Evolutionary conservation across 305 asterid genomes (phyloP), one percentile per base, ranked within the genome.

Genomic region (Fraxinus ornus): DNA sequence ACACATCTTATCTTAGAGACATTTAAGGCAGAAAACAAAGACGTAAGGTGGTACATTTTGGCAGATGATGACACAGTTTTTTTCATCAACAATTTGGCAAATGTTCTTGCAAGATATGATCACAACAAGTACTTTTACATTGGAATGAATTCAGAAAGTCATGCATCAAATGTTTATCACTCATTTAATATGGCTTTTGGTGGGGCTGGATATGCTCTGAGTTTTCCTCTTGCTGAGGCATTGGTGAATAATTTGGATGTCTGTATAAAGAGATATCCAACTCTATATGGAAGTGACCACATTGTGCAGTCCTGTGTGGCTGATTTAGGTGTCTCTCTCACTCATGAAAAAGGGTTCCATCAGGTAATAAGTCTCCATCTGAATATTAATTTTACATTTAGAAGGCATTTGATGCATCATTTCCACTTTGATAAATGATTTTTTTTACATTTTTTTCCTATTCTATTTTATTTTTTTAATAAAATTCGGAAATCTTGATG

Each of bases 111-210:
- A 2, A 85, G 49, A 19, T 85, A 87, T 72, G 90, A 87, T 76
- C 87, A 85, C 19, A 66, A 39, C 21, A 78, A 79, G 30, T 83
- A 81, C 66, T 80, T 70, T 22, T 87, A 87, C 35, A 82, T 87
- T 24, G 88, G 90, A 4, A 85, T 83, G 84, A 85, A 70, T 72
- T 87, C 88, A 8, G 88, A 85, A 36, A 68, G 84, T 55, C 82
- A 82, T 72, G 22, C 78, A 10, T 83, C 87, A 41, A 85, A 87
- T 79, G 75, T 57, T 52, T 55, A 2, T 8, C 81, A 78, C 77
- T 85, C 90, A 22, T 87, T 80, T 44, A 83, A 66, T 3, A 87
- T 87, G 90, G 90, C 83, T 3, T 85, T 85, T 81, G 90, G 90
- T 24, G 90, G 88, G 8, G 90, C 77, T 26, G 90, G 90, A 75